These are phyloP conservation scores for Goniomonas avonlea DNA, from an alignment of 78 protist genomes.

Conservation along the genomic window DNA sequence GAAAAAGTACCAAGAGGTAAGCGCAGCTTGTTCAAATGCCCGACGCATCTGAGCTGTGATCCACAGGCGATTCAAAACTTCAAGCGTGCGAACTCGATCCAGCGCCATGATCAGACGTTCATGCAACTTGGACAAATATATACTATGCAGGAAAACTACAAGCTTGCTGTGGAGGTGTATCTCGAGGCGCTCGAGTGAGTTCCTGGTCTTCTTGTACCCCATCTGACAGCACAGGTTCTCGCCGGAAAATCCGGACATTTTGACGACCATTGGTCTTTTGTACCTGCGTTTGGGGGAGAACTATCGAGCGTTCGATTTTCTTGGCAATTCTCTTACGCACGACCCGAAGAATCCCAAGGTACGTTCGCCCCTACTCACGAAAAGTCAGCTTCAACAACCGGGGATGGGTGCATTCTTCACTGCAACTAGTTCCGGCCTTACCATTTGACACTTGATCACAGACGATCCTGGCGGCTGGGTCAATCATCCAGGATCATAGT, in stretches of 20 bases:
- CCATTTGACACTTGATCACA: too few relatives aligned
- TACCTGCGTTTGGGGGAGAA: constrained; percentile 50
- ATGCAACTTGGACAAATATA: constrained; percentile 48
- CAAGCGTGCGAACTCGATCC: constrained; percentile 28
- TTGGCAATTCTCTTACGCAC: constrained; percentile 61
- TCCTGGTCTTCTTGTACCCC: background rate
- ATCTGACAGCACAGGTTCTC: constrained; percentile 9
- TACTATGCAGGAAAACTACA: constrained; percentile 31
- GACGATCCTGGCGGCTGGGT: constrained; percentile 75
- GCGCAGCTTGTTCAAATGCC: background rate
- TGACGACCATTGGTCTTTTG: constrained; percentile 64
- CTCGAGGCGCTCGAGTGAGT: background rate
- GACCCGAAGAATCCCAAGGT: constrained; percentile 57
- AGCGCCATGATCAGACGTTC: constrained; percentile 56
- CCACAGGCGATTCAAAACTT: constrained; percentile 45
- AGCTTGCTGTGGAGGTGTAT: constrained; percentile 33
- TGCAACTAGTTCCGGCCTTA: too few relatives aligned
- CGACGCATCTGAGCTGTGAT: background rate
- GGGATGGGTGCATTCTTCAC: too few relatives aligned
- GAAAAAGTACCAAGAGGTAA: constrained; percentile 11
- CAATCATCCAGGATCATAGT: constrained; percentile 61
- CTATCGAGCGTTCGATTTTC: constrained; percentile 56
- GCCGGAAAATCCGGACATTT: constrained; percentile 66
- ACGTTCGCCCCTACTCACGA: background rate
- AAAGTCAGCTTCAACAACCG: too few relatives aligned